Conservation (phyloP, 768 basidiomycete species). For the Trametes punicea region DNA sequence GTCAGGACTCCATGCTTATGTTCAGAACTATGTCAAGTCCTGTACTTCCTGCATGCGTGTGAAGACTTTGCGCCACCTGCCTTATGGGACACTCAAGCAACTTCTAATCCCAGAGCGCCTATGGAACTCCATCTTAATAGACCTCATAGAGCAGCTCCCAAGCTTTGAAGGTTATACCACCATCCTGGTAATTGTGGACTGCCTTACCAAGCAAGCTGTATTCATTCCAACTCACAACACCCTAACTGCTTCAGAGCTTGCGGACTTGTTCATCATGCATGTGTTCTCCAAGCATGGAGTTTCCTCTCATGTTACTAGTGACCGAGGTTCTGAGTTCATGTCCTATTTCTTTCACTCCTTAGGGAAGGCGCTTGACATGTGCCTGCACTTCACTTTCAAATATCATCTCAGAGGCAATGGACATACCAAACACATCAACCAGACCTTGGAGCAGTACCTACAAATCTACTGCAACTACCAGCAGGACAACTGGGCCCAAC, state of each 20-base stretch:
- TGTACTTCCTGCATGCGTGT: too few relatives aligned
- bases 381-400: constrained; percentile 34
- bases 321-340: constrained; percentile 26
- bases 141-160: too few relatives aligned
- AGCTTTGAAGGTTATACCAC: constrained; percentile 13
- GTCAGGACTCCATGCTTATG: too few relatives aligned
- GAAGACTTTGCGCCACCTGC: too few relatives aligned
- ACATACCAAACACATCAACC: constrained; percentile 39
- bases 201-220: constrained; percentile 29
- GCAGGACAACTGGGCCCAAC: constrained; percentile 34
- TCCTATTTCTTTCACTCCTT: constrained; percentile 32
- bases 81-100: too few relatives aligned
- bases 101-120: too few relatives aligned
- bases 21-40: too few relatives aligned
- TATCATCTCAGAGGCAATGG: constrained; percentile 44
- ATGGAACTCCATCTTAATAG: too few relatives aligned
- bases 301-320: constrained; percentile 5
- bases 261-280: constrained; percentile 17
- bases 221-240: constrained; percentile 27
- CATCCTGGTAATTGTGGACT: constrained; percentile 19
- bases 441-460: constrained; percentile 38
- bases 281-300: constrained; percentile 17
- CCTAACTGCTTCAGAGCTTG: constrained; percentile 22
- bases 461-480: constrained; percentile 30
- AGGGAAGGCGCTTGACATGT: constrained; percentile 29